Conservation (phyloP, 139 green algal genomes). For the Zygnema cylindricum region DNA sequence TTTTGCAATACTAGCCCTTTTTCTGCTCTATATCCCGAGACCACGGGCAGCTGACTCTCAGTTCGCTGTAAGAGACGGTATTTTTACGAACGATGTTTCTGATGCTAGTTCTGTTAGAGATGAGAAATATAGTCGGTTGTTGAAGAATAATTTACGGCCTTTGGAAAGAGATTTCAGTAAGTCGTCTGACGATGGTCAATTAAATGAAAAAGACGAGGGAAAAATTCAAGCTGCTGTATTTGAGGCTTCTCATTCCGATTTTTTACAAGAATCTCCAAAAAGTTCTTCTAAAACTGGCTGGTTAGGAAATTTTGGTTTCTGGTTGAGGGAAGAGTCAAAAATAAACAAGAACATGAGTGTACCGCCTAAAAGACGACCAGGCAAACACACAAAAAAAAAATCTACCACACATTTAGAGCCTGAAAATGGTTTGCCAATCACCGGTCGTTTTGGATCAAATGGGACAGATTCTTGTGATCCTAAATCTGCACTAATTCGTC, state of each 20-base stretch:
- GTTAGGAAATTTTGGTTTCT: background rate
- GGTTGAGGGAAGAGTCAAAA: background rate
- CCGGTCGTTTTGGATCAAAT: background rate
- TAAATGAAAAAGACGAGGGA: no score
- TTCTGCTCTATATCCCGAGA: background rate
- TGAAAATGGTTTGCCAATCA: background rate
- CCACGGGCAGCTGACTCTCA: background rate
- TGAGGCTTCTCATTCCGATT: background rate
- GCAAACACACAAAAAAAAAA: slow-evolving; percentile 2
- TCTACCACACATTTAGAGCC: background rate
- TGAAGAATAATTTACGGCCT: no score
- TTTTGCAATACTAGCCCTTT: background rate
- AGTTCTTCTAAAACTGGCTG: background rate
- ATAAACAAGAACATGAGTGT: background rate
- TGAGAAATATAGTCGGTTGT: background rate
- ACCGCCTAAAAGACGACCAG: background rate
- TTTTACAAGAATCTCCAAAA: background rate
- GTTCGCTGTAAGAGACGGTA: background rate
- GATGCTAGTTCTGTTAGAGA: background rate
- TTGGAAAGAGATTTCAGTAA: background rate
- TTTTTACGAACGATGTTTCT: background rate
- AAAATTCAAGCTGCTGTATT: background rate
- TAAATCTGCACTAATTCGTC: background rate
- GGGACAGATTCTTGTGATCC: slow-evolving; percentile 19
- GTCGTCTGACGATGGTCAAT: background rate